A percentile compares a stretch with the other conserved stretches of the same genome.
phyloP scores from a whole-genome alignment of 352 stramenopile genomes.

The Phytophthora meadii region DNA sequence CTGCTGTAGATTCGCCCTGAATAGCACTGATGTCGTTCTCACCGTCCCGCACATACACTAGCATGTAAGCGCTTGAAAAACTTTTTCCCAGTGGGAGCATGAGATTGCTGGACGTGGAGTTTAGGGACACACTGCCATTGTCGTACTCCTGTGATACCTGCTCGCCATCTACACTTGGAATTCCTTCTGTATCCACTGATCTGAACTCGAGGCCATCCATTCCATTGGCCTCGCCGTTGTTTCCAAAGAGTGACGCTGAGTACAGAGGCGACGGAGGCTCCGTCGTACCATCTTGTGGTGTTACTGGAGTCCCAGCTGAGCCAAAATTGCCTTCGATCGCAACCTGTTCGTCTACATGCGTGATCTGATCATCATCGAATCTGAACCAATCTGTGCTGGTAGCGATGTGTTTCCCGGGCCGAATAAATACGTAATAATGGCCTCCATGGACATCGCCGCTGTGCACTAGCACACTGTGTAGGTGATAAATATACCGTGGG shows the following conservation, averaged over 20 bases:
- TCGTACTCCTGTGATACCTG: conserved; percentile 47
- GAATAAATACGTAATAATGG: conserved; percentile 92
- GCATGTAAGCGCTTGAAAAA: conserved; percentile 90
- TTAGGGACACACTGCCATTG: conserved; percentile 12
- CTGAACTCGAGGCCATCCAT: conserved; percentile 51
- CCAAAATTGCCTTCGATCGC: conserved; percentile 87
- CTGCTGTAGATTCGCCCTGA: conserved; percentile 24
- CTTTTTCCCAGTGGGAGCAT: conserved; percentile 66
- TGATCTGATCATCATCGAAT: conserved; percentile 90
- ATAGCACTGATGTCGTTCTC: conserved; percentile 76
- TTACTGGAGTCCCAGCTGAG: conserved; percentile 32
- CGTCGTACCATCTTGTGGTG: conserved; percentile 25
- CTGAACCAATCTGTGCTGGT: conserved; percentile 78
- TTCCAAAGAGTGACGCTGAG: conserved; percentile 50
- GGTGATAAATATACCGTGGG: conserved; percentile 68
- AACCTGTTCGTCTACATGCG: conserved; percentile 68
- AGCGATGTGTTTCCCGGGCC: conserved; percentile 69
- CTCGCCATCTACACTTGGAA: conserved; percentile 13
- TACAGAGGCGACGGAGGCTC: conserved; percentile 60
- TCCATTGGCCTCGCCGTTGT: conserved; percentile 23
- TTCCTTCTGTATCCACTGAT: conserved; percentile 41
- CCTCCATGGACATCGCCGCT: conserved; percentile 88
- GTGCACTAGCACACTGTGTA: conserved; percentile 88
- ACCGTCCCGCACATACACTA: conserved; percentile 86
- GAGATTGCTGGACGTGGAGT: conserved; percentile 41